Conservation (phyloP, 139 green algal species). For the Asterochloris sp. region DNA sequence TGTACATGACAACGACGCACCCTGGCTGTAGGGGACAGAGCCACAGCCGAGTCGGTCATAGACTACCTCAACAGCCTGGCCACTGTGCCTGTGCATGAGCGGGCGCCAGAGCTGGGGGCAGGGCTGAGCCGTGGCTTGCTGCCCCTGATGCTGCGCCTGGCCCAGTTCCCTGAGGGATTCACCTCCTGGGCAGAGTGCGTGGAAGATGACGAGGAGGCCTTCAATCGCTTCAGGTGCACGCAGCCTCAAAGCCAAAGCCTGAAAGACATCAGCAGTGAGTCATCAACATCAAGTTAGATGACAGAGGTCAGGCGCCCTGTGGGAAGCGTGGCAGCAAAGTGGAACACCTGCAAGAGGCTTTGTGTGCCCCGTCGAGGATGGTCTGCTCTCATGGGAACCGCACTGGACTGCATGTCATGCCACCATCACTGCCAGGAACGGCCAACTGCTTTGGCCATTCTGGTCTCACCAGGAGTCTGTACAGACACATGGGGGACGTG, state of each 20-base stretch:
- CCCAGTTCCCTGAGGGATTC: constrained; percentile 14
- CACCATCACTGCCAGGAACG: no score
- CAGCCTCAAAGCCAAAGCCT: not conserved
- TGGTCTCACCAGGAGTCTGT: no score
- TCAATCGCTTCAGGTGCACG: constrained; percentile 16
- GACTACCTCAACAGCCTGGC: constrained; percentile 7
- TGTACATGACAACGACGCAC: not conserved
- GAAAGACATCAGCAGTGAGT: not conserved
- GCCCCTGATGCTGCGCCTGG: constrained; percentile 7
- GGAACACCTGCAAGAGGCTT: no score
- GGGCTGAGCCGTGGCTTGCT: constrained; percentile 13
- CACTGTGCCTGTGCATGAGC: constrained; percentile 2
- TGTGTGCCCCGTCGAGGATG: no score
- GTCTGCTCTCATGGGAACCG: no score
- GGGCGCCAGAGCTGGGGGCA: not conserved
- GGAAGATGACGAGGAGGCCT: constrained; percentile 18
- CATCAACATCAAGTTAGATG: not conserved
- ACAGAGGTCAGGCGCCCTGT: no score
- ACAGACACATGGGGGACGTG: no score
- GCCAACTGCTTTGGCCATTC: no score
- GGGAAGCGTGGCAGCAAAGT: no score
- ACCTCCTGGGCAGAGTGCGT: constrained; percentile 16
- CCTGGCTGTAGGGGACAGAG: not conserved
- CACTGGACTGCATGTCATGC: no score
- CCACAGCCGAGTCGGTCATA: constrained; percentile 7